These are phyloP conservation scores for Penicillium silybi DNA, from an alignment of 495 filamentous ascomycete species.

Conservation along the genomic window DNA sequence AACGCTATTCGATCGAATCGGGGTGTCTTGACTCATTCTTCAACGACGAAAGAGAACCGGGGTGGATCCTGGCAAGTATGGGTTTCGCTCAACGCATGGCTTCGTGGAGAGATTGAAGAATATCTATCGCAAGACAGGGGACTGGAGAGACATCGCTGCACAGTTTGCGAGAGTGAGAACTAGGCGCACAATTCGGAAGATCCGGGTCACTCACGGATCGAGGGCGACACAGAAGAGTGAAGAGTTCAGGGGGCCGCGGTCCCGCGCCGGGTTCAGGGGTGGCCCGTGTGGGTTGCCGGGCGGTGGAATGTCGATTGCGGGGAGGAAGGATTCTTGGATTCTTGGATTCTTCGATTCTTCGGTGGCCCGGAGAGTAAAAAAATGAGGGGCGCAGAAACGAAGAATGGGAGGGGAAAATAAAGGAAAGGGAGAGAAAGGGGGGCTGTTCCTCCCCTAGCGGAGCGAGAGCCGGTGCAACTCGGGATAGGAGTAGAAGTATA, in stretches of 20 bases:
- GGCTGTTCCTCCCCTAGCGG: slow-evolving; percentile 6
- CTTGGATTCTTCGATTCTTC: neutral
- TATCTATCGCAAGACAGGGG: slow-evolving; percentile 13
- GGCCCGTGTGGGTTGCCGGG: slow-evolving; percentile 12
- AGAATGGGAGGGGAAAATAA: neutral
- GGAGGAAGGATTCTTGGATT: neutral
- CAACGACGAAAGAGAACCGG: neutral
- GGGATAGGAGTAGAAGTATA: neutral
- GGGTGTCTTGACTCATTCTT: slow-evolving; percentile 16
- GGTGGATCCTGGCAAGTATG: neutral
- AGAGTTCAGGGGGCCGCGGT: slow-evolving; percentile 11
- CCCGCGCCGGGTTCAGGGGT: slow-evolving; percentile 12
- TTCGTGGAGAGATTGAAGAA: slow-evolving; percentile 1
- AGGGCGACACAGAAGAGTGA: neutral
- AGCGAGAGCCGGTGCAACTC: neutral
- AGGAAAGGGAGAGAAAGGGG: neutral
- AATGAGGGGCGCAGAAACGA: neutral
- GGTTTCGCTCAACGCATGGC: slow-evolving; percentile 11
- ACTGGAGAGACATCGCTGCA: slow-evolving; percentile 8
- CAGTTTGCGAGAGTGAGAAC: slow-evolving; percentile 7
- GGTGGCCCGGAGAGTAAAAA: neutral
- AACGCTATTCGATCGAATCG: slow-evolving; percentile 1
- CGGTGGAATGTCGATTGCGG: slow-evolving; percentile 1
- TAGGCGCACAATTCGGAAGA: neutral
- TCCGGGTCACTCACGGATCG: neutral